A percentile compares a stretch with the other conserved stretches of the same genome.
Evolutionary conservation across 75 land plant genomes (phyloP).

Genomic region (Selaginella tamariscina): DNA sequence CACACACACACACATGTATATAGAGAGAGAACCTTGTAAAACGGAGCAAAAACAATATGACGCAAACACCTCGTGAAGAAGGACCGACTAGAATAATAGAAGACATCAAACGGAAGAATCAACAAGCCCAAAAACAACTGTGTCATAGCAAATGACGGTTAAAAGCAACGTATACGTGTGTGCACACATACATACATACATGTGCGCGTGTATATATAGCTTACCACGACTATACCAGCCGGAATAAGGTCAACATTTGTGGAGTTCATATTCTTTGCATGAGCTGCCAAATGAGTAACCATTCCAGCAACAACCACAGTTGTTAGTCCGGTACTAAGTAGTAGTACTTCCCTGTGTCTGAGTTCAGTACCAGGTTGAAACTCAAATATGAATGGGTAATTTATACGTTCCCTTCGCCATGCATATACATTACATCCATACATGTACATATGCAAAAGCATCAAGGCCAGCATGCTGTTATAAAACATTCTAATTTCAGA

Average conservation of each 20-base stretch:
- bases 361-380: slow-evolving; percentile 60
- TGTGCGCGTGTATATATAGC: no score
- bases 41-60: slow-evolving; percentile 58
- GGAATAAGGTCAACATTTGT: slow-evolving; percentile 51
- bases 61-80: slow-evolving; percentile 53
- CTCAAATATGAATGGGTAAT: slow-evolving; percentile 90
- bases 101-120: slow-evolving; percentile 49
- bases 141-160: neutral
- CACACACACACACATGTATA: neutral
- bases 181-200: no score
- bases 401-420: slow-evolving; percentile 73
- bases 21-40: slow-evolving; percentile 58
- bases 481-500: no score
- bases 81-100: slow-evolving; percentile 60
- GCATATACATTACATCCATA: slow-evolving; percentile 87
- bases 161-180: no score
- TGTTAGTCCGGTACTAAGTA: slow-evolving; percentile 66
- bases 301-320: slow-evolving; percentile 5
- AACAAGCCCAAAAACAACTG: slow-evolving; percentile 48
- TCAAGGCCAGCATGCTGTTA: slow-evolving; percentile 68
- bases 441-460: slow-evolving; percentile 72
- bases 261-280: slow-evolving; percentile 37
- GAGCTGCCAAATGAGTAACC: slow-evolving; percentile 15
- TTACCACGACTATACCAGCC: slow-evolving; percentile 46
- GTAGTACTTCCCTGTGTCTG: slow-evolving; percentile 71